These are phyloP conservation scores for Kwoniella dendrophila DNA, from an alignment of 768 basidiomycete species.

Conservation along the genomic window DNA sequence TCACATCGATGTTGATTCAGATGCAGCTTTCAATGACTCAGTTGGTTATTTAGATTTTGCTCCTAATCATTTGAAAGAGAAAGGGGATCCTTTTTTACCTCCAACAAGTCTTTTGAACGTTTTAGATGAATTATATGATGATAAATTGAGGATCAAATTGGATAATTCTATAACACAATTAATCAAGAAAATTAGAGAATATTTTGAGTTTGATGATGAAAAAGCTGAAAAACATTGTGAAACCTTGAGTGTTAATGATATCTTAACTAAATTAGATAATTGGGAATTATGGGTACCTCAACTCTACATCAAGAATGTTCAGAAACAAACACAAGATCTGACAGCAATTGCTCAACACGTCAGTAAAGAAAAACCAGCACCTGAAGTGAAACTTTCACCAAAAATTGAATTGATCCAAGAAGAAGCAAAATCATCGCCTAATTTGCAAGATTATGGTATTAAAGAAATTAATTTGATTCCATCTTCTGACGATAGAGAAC, in stretches of 20 bases:
- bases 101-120: constrained; percentile 1
- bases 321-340: not conserved
- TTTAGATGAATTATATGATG: constrained; percentile 11
- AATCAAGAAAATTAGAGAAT: not conserved
- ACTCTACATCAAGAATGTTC: not conserved
- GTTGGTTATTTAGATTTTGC: not conserved
- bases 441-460: constrained; percentile 15
- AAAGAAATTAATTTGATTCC: constrained; percentile 6
- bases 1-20: not conserved
- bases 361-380: not conserved
- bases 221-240: constrained; percentile 11
- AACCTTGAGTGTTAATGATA: not conserved
- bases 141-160: not conserved
- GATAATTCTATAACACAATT: not conserved
- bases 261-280: constrained; percentile 10
- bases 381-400: not conserved
- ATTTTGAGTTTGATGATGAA: constrained; percentile 9
- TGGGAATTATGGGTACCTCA: constrained; percentile 8
- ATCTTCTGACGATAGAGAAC: not conserved
- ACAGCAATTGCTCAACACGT: no score
- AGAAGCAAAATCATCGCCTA: not conserved
- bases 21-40: not conserved
- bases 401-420: constrained; percentile 14
- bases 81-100: constrained; percentile 14
- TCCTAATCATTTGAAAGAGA: not conserved